Base-by-base conservation (phyloP, 495 filamentous ascomycete species). In the Xylaria intraflava region DNA sequence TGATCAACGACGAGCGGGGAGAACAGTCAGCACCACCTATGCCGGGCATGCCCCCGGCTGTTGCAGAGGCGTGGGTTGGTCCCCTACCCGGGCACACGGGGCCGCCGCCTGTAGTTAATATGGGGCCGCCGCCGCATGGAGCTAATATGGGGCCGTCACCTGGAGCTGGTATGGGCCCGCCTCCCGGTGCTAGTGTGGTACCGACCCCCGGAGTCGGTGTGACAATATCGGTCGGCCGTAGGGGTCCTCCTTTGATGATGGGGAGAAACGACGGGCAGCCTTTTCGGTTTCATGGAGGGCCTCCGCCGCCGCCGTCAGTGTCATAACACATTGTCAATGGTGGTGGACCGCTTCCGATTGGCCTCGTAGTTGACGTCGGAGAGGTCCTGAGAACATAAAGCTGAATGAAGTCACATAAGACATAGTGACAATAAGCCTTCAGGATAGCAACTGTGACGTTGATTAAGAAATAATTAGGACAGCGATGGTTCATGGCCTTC, bases 231-330 rank as follows among this genome's bases (percentile, higher is more conserved):
- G 55, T 35, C 16, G 45, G 50, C 2, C 49, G 45, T n/a, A 58
- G 58, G 12, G 56, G 58, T 9, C 61, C 40, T 42, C 58, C 54
- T 11, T 54, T 48, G 19, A 12, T 40, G 12, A 27, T 61, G 26
- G 58, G 55, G 27, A 39, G 51, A 19, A 55, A 58, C 44, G 57
- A 44, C 0, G 29, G 29, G 24, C 60, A 45, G 11, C 54, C 55
- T 1, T 51, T 53, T 2, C 39, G 46, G 2, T 39, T 38, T 26
- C 31, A 46, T 11, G 44, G 51, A 31, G 51, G 51, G 17, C 51
- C 51, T 11, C 27, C 35, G 26, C 27, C 36, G 6, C 39, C 22
- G 6, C n/a, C n/a, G 11, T 10, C 20, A 26, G 22, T 26, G 20
- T n/a, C n/a, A 35, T 49, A 16, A 3, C 23, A 22, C 45, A 39